Base-by-base conservation (phyloP, 306 rosid species). In the Albizia julibrissin region DNA sequence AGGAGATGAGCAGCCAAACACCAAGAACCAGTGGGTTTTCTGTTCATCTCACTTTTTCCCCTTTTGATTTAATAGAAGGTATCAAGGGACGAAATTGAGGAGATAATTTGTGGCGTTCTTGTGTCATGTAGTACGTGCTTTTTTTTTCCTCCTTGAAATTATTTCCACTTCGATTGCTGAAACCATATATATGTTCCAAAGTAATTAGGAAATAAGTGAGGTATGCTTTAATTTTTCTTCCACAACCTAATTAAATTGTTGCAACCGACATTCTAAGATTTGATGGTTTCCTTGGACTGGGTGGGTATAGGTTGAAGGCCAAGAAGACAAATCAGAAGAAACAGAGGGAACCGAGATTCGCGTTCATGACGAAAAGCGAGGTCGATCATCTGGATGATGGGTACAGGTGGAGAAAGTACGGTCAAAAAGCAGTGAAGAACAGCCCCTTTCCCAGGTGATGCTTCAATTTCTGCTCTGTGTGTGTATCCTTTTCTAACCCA, bases 341-440 rank as follows among this genome's bases (percentile, higher is more conserved):
- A 83, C 92, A 88, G 87, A 90, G 90, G 74, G 94, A 88, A 78
- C 94, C 94, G 15, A 90, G 98, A 87, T 82, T 93, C 64, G 97
- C 97, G 24, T 95, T 95, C 90, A 93, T 92, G 99, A 95, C 99
- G 3, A 95, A 90, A 88, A 93, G 99, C 79, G 96, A 95, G 89
- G 98, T 95, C 5, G 99, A 93, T 93, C 97, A 91, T 91, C 91
- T 95, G 44, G 99, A 95, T 88, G 99, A 95, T 86, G 99, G 99
- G 22, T 95, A 93, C 79, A 89, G 98, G 89, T 95, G 99, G 99
- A 92, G 98, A 82, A 95, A 95, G 89, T 95, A 95, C 89, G 99
- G 99, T 69, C 99, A 95, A 86, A 95, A 95, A 79, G 97, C 98
- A n/a, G 99, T 93, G 4, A 95, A 95, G 80, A 89, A 95, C 86